Base-by-base conservation (phyloP, 2,329 filamentous ascomycete species). In the Penicillium sp. region DNA sequence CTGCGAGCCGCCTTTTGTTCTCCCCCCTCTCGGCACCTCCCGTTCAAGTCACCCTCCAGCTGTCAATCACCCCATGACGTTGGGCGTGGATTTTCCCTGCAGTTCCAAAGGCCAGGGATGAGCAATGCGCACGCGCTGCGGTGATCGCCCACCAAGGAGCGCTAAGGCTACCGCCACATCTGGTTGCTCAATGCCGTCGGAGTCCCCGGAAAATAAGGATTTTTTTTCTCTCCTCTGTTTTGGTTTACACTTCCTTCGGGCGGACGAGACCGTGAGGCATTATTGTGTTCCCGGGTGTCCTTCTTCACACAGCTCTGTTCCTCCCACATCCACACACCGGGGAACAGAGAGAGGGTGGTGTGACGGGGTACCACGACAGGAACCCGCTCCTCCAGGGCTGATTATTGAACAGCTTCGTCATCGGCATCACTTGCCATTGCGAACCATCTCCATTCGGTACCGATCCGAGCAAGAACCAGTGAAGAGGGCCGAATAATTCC, bases 151-250 rank as follows among this genome's bases (percentile, higher is more conserved):
- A 42, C 25, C 28, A 30, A 23, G 19, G 43, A 26, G 26, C 33
- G 27, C 7, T 19, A 31, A 38, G 37, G 49, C 54, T 57, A 51
- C 59, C 53, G 55, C 58, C 58, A 60, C 57, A 60, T 56, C 54
- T 51, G 48, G 47, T 45, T 54, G 38, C 35, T 39, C 29, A 33
- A 26, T 37, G 18, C 33, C 19, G 29, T 31, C 32, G 33, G 40
- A 39, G 16, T 39, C 37, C 39, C 50, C 51, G 47, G 50, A 48
- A 51, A 51, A 53, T 53, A 49, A 47, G 39, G 33, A n/a, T n/a
- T n/a, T n/a, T n/a, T n/a, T n/a, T n/a, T n/a, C n/a, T n/a, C n/a
- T n/a, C n/a, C n/a, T n/a, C n/a, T n/a, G n/a, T n/a, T n/a, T n/a
- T n/a, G n/a, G n/a, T n/a, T n/a, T n/a, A n/a, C n/a, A n/a, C n/a